Conservation (phyloP, 2,329 filamentous ascomycete genomes). For the Chaetomium globosum region DNA sequence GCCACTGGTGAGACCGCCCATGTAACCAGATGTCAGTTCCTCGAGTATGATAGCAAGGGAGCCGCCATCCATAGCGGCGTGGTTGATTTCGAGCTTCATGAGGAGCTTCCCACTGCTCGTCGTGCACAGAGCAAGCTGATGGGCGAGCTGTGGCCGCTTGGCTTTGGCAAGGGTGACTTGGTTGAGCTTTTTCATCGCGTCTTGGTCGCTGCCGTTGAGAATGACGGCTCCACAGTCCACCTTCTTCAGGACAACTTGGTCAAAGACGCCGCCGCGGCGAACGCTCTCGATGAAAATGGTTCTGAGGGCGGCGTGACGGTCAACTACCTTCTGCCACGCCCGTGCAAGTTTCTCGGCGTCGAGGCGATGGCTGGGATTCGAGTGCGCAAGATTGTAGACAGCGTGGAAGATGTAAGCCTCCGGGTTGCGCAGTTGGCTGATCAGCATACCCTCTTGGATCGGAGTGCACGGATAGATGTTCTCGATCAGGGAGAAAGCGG, state of each 20-base stretch:
- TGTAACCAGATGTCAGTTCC: constrained; percentile 34
- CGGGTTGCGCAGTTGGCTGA: constrained; percentile 35
- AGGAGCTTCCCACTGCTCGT: constrained; percentile 26
- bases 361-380: neutral
- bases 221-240: constrained; percentile 25
- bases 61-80: constrained; percentile 36
- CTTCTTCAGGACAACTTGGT: constrained; percentile 33
- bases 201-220: constrained; percentile 23
- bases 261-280: constrained; percentile 31
- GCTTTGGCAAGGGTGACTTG: constrained; percentile 18
- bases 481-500: constrained; percentile 25
- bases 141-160: constrained; percentile 28
- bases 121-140: constrained; percentile 32
- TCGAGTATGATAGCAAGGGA: constrained; percentile 35
- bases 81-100: constrained; percentile 35
- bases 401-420: constrained; percentile 35
- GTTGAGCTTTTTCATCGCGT: constrained; percentile 25
- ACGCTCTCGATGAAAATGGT: constrained; percentile 36
- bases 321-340: constrained; percentile 33
- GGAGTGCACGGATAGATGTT: constrained; percentile 37
- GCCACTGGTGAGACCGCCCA: constrained; percentile 22
- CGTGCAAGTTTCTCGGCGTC: constrained; percentile 21
- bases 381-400: constrained; percentile 28
- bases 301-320: constrained; percentile 34
- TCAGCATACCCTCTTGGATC: constrained; percentile 36